Evolutionary conservation across 805 yeast genomes (phyloP), one percentile per base, ranked within the genome.

Genomic region (Zygotorulaspora chibaensis): DNA sequence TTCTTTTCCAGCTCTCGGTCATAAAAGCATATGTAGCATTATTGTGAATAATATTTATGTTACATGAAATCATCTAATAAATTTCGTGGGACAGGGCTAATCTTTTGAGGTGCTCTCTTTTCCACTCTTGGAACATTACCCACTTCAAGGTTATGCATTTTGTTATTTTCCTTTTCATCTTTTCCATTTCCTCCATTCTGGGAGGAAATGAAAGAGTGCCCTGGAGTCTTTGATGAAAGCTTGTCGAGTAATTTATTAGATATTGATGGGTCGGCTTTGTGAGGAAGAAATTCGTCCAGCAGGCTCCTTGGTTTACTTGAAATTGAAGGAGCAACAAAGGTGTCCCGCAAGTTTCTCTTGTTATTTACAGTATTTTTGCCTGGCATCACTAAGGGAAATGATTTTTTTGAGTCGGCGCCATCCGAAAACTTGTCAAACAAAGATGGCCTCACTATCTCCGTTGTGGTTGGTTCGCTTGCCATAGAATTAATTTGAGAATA

Each of bases 1-100:
- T 84, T 85, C 60, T 85, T 85, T 56, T 63, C 64, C 16, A 34
- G 29, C n/a, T 31, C 49, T n/a, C 12, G 37, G 18, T 39, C 15
- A 18, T 26, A 12, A 37, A 15, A 20, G 13, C 30, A 25, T 62
- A 27, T 38, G 11, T 17, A 10, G 37, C 20, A 17, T 15, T 16
- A 7, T 8, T 35, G 23, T 8, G 13, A 2, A 5, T n/a, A 9
- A 15, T 15, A 35, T 35, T 8, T 35, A 35, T 37, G 9, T 47
- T 56, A 65, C 64, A 64, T 59, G 54, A 64, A 65, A 42, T 61
- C 67, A 46, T 65, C 69, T 12, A 65, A 46, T 23, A 65, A 38
- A 52, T 55, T 65, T 38, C 55, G 56, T 16, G 67, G 62, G 20
- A 51, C 42, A 2, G 54, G 28, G n/a, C 41, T 28, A 12, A 17